Conservation (phyloP, 192 early-diverging fungal species). For the Spinellus fusiger region DNA sequence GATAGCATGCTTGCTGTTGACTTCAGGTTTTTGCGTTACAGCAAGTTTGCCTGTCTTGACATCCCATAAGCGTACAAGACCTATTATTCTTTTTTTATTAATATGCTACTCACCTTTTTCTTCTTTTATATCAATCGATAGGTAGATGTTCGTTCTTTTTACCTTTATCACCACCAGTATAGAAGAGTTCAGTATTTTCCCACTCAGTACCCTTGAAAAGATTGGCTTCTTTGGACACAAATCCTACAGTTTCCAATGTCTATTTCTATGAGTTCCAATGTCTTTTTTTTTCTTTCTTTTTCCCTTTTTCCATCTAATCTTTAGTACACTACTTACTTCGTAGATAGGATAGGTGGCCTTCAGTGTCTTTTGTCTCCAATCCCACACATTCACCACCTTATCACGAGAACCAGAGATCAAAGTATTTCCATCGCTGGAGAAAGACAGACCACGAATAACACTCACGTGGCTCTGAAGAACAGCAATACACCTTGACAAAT, state of each 20-base stretch:
- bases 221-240: conserved; percentile 43
- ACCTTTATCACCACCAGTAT: conserved; percentile 75
- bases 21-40: conserved; percentile 58
- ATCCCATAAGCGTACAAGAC: conserved; percentile 84
- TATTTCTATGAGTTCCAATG: conserved; percentile 11
- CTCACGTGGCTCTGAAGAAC: conserved; percentile 83
- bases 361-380: conserved; percentile 56
- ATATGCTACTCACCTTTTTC: not conserved
- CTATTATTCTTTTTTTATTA: conserved; percentile 26
- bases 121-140: not conserved
- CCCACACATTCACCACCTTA: conserved; percentile 88
- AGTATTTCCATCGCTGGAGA: conserved; percentile 60
- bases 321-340: conserved; percentile 39
- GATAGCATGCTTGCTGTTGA: conserved; percentile 74
- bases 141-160: not conserved
- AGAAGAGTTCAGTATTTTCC: conserved; percentile 54
- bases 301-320: conserved; percentile 1
- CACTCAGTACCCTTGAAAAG: conserved; percentile 31
- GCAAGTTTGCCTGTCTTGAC: conserved; percentile 64
- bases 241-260: conserved; percentile 77
- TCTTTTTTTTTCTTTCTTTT: not conserved
- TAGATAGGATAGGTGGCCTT: conserved; percentile 81
- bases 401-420: conserved; percentile 87
- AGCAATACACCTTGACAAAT: conserved; percentile 48
- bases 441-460: conserved; percentile 84